Evolutionary conservation across 2,329 filamentous ascomycete genomes (phyloP).

Genomic region (Aspergillus carbonarius): DNA sequence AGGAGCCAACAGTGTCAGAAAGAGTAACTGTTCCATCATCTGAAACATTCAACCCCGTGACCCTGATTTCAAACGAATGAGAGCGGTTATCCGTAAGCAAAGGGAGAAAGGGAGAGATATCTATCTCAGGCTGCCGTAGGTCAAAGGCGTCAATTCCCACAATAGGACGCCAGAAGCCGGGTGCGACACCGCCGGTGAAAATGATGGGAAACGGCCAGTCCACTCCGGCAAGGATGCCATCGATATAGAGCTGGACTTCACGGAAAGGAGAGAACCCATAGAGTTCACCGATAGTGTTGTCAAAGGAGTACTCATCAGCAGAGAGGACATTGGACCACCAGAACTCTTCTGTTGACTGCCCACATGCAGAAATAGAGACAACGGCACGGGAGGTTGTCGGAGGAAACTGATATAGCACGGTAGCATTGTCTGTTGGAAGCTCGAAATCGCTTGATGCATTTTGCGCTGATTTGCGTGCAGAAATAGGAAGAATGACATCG

Average conservation of each 20-base stretch:
- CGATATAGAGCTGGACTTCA: slow-evolving; percentile 74
- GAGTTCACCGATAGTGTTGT: slow-evolving; percentile 55
- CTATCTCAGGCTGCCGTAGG: slow-evolving; percentile 75
- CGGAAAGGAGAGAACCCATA: slow-evolving; percentile 72
- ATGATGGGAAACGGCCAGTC: slow-evolving; percentile 80
- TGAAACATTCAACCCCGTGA: slow-evolving; percentile 64
- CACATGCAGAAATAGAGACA: slow-evolving; percentile 73
- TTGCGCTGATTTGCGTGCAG: slow-evolving; percentile 28
- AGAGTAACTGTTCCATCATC: slow-evolving; percentile 50
- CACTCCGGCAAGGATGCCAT: slow-evolving; percentile 70
- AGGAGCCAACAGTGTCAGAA: slow-evolving; percentile 58
- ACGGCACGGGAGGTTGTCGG: slow-evolving; percentile 67
- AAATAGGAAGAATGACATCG: slow-evolving; percentile 66
- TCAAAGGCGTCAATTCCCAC: slow-evolving; percentile 79
- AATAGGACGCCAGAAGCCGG: slow-evolving; percentile 73
- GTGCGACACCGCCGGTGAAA: slow-evolving; percentile 77
- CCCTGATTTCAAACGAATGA: slow-evolving; percentile 67
- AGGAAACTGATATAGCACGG: slow-evolving; percentile 62
- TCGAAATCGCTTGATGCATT: slow-evolving; percentile 65
- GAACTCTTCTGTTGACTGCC: slow-evolving; percentile 75
- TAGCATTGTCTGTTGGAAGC: slow-evolving; percentile 63
- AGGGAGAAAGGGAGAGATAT: slow-evolving; percentile 74
- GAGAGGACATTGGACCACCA: slow-evolving; percentile 80
- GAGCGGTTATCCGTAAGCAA: slow-evolving; percentile 63
- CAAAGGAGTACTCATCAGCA: slow-evolving; percentile 60